A percentile compares a stretch with the other conserved stretches of the same genome.
phyloP scores from a whole-genome alignment of 306 rosid species.

The Betula pendula region DNA sequence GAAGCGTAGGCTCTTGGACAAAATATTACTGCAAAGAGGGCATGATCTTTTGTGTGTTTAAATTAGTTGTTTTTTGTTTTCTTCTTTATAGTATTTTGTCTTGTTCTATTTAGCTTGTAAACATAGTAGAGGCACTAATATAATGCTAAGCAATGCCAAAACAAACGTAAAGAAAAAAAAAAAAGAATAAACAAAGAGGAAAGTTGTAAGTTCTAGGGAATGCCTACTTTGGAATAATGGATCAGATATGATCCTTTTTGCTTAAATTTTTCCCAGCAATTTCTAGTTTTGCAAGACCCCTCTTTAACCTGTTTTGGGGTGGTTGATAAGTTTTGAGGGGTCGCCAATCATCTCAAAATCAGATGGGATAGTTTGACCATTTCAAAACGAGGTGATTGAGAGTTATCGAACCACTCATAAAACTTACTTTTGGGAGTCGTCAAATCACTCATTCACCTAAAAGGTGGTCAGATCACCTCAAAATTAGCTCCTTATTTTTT shows the following conservation, averaged over 20 bases:
- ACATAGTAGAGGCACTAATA: not conserved
- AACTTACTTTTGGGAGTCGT: too few relatives aligned
- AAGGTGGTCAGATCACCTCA: too few relatives aligned
- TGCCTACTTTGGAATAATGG: not conserved
- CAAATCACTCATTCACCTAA: too few relatives aligned
- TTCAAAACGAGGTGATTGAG: too few relatives aligned
- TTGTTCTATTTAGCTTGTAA: not conserved
- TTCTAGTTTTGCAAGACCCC: too few relatives aligned
- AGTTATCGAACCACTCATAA: too few relatives aligned
- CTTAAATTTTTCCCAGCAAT: not conserved
- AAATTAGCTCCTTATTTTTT: too few relatives aligned
- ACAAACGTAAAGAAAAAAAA: not conserved
- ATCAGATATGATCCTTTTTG: not conserved
- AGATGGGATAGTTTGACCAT: too few relatives aligned
- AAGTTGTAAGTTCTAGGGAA: not conserved
- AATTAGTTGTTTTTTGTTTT: constrained; percentile 1
- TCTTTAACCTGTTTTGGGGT: too few relatives aligned
- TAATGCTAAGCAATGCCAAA: not conserved
- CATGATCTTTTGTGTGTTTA: constrained; percentile 17
- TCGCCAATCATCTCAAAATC: too few relatives aligned
- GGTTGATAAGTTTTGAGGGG: too few relatives aligned
- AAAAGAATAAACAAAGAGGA: not conserved
- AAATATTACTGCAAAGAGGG: constrained; percentile 13
- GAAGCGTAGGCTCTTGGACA: constrained; percentile 21
- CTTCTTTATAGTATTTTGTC: not conserved